phyloP scores from a whole-genome alignment of 306 rosid species.

The Pterocarpus macrocarpus region DNA sequence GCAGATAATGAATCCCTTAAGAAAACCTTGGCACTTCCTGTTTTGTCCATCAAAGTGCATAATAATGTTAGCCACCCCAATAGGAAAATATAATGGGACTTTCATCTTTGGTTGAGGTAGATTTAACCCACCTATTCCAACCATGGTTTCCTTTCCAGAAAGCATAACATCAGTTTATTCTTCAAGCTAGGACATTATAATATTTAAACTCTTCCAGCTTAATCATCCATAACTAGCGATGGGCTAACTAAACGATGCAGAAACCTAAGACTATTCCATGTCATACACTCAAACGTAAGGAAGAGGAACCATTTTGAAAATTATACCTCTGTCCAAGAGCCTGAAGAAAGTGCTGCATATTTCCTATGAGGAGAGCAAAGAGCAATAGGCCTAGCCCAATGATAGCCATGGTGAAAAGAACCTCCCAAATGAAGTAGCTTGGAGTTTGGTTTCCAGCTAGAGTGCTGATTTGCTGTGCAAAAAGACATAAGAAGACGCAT shows the following conservation, averaged over 20 bases:
- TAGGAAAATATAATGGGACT: not conserved
- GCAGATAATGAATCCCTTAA: not conserved
- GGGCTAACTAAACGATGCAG: not conserved
- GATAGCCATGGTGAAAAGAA: slow-evolving; percentile 67
- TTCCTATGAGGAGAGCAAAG: slow-evolving; percentile 73
- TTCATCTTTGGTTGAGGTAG: not conserved
- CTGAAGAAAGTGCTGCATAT: slow-evolving; percentile 77
- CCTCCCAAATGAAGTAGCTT: slow-evolving; percentile 66
- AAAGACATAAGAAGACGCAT: slow-evolving; percentile 2
- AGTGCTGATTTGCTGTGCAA: slow-evolving; percentile 71
- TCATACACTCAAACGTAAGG: not conserved
- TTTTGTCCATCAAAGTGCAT: not conserved
- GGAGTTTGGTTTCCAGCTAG: slow-evolving; percentile 71
- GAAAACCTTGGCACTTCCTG: not conserved
- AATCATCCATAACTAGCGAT: not conserved
- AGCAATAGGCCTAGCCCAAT: slow-evolving; percentile 70
- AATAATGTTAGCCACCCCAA: too few species aligned
- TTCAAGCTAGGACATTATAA: not conserved
- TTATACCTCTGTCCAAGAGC: slow-evolving; percentile 66
- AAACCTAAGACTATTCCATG: not conserved
- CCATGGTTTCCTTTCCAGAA: not conserved
- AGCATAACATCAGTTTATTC: not conserved
- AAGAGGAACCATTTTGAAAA: not conserved
- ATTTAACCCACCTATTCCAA: not conserved
- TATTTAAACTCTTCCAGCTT: not conserved